Percentiles rank a stretch among this genome's conserved stretches.
These are phyloP conservation scores for Aspergillus sp. DNA, from an alignment of 2,329 filamentous ascomycete species.

Conservation along the genomic window DNA sequence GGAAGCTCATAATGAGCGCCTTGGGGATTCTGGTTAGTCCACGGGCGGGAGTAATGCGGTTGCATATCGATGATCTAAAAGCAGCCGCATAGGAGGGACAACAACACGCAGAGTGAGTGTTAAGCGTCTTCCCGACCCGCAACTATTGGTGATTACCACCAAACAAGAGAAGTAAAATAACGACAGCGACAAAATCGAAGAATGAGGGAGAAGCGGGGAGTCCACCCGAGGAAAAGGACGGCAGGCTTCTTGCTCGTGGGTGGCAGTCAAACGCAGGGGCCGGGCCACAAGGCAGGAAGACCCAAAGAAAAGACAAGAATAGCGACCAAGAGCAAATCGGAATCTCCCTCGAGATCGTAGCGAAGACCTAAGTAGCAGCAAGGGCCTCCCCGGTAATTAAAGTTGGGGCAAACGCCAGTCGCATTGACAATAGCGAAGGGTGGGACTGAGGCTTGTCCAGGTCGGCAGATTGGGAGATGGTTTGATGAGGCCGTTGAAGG, in stretches of 20 bases:
- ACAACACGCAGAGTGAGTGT: neutral
- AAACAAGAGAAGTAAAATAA: neutral
- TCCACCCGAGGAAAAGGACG: constrained; percentile 1
- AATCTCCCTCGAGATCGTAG: constrained; percentile 3
- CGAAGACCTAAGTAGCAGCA: neutral
- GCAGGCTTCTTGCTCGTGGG: constrained; percentile 1
- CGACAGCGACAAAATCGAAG: neutral
- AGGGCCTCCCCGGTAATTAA: constrained; percentile 12
- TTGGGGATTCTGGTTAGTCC: constrained; percentile 24
- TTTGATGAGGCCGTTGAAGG: constrained; percentile 15
- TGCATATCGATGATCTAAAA: constrained; percentile 29
- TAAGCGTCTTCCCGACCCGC: neutral
- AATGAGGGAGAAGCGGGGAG: constrained; percentile 7
- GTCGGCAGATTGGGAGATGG: constrained; percentile 11
- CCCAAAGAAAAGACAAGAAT: constrained; percentile 2
- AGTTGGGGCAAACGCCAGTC: constrained; percentile 12
- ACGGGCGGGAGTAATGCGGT: constrained; percentile 31
- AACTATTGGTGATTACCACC: neutral
- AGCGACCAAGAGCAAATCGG: constrained; percentile 10
- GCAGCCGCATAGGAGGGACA: constrained; percentile 20
- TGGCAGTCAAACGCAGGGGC: neutral
- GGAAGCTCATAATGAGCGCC: constrained; percentile 33
- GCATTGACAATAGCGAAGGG: constrained; percentile 10
- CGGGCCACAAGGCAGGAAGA: constrained; percentile 1
- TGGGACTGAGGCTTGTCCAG: constrained; percentile 9